Evolutionary conservation across 2,329 filamentous ascomycete species (phyloP), one percentile per base, ranked within the genome.

Genomic region (Beauveria brongniartii): DNA sequence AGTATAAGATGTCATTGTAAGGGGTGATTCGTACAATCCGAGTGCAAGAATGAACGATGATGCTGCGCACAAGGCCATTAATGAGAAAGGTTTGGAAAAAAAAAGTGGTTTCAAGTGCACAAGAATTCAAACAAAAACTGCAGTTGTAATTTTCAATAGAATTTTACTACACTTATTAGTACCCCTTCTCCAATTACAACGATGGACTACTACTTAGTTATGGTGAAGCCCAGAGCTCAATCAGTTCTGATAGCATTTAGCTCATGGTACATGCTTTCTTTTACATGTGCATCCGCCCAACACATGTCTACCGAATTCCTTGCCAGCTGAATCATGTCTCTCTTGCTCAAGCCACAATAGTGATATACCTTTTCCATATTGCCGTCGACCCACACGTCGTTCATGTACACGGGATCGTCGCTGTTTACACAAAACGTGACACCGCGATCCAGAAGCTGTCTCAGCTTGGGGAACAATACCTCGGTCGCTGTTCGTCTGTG

Each of bases 321-420:
- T 1, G 68, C 72, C 53, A 81, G 64, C 58, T 69, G 67, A 3
- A 78, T 69, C 71, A 81, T 76, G 12, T 81, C 77, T 28, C 34
- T 48, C 51, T 77, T 71, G 7, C 64, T 70, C 43, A 81, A 72
- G 0, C 61, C 62, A 60, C 78, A 78, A 53, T 76, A 74, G 4
- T 68, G 71, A 57, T 75, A 74, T 7, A 73, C 70, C 65, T 80
- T 73, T 55, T 76, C 64, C 71, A 81, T 68, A 57, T 79, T 80
- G 12, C 78, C 75, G 62, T 76, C 69, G 28, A 81, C 69, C 78
- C 78, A 82, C 41, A 77, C 75, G 61, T 81, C 85, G 3, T 87
- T 86, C 73, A 91, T 91, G 68, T 89, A 89, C 12, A 84, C 86
- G 61, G 86, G 86, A 68, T 89, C 86, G 67, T 90, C 87, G 65